phyloP scores from a whole-genome alignment of 345 rosid species.

The Pugionium dolabratum region DNA sequence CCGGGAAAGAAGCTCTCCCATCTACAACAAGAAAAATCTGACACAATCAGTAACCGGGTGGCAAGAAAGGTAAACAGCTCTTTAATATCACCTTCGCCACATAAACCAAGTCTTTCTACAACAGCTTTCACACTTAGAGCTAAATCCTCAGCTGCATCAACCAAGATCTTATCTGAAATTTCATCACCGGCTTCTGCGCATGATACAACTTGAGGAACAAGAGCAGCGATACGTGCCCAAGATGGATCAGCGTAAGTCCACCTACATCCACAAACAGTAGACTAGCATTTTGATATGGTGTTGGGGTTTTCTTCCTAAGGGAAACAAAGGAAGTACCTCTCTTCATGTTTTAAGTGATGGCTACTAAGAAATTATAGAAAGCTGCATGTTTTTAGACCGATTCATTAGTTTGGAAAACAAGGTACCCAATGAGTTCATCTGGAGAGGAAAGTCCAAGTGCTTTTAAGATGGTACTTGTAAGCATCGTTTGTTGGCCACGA shows the following conservation, averaged over 20 bases:
- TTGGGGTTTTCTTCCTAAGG: neutral
- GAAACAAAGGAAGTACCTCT: neutral
- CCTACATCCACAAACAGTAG: conserved; percentile 40
- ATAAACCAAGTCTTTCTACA: conserved; percentile 55
- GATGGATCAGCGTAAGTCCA: conserved; percentile 68
- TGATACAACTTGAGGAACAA: conserved; percentile 58
- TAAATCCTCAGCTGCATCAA: conserved; percentile 53
- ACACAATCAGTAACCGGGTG: conserved; percentile 2
- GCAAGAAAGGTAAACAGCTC: neutral
- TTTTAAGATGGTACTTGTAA: conserved; percentile 61
- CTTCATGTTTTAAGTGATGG: conserved; percentile 14
- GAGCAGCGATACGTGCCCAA: conserved; percentile 65
- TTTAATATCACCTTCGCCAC: conserved; percentile 50
- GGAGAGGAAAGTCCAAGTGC: conserved; percentile 75
- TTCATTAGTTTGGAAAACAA: conserved; percentile 23
- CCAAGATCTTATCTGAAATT: conserved; percentile 53
- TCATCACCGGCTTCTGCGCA: conserved; percentile 63
- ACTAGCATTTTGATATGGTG: conserved; percentile 4
- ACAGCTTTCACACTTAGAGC: conserved; percentile 63
- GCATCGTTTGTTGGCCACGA: conserved; percentile 80
- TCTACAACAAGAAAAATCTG: conserved; percentile 37
- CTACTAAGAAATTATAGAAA: conserved; percentile 8
- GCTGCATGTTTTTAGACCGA: neutral
- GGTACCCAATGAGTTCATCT: conserved; percentile 53
- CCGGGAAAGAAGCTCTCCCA: conserved; percentile 51